Evolutionary conservation across 148 eudicot species (phyloP).

Genomic region (Chenopodium suecicum): DNA sequence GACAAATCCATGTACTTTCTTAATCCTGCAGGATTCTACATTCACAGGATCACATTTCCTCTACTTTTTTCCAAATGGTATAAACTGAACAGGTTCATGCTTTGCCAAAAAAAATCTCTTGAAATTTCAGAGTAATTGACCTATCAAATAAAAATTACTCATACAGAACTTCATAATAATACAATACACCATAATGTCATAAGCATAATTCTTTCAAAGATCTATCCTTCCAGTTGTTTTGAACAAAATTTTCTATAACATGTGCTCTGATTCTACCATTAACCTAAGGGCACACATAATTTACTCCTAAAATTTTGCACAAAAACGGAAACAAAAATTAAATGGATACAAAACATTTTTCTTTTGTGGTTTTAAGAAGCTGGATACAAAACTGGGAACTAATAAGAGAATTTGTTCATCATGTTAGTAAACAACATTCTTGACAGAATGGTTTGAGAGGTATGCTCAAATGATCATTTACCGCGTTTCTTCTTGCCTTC

Average conservation of each 20-base stretch:
- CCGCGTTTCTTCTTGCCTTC: conserved; percentile 19
- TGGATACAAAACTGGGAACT: conserved; percentile 17
- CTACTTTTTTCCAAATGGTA: no score
- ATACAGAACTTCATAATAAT: not conserved
- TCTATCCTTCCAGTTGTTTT: not conserved
- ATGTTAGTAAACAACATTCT: conserved; percentile 5
- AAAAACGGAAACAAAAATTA: not conserved
- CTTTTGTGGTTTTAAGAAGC: not conserved
- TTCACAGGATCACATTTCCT: no score
- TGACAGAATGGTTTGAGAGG: not conserved
- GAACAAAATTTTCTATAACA: not conserved
- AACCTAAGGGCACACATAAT: not conserved
- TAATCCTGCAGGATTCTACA: no score
- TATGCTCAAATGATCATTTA: conserved; percentile 12
- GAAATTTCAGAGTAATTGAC: no score
- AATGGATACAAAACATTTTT: conserved; percentile 13
- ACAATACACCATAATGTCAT: not conserved
- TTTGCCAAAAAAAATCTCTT: no score
- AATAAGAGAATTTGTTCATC: not conserved
- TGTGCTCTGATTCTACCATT: not conserved
- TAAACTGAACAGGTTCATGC: not conserved
- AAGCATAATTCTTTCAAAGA: not conserved
- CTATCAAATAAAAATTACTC: no score
- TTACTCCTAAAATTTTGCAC: not conserved
- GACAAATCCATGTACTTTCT: no score